Base-by-base conservation (phyloP, 305 asterid species). In the Petunia hybrid region DNA sequence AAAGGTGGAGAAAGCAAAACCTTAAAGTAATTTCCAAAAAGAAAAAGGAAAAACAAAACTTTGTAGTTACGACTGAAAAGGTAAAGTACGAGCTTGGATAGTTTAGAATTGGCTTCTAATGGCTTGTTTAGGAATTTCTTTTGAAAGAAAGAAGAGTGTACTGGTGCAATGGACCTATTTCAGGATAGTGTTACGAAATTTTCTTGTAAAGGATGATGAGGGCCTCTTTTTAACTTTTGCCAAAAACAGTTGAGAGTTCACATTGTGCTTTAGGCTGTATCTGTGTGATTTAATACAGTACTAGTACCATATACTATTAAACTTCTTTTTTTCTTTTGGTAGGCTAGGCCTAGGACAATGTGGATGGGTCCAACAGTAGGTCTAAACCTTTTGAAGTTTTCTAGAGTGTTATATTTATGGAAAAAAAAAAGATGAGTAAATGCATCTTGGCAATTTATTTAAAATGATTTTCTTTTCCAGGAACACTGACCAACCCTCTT, bases 111-210 rank as follows among this genome's bases (percentile, higher is more conserved):
- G 77, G 45, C 35, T 31, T 71, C 31, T 71, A 71, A 40, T 71
- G 45, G 35, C 48, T 71, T 57, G 53, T 31, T 48, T 12, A 6
- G 78, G 61, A 48, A 71, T 71, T 71, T 71, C 35, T 5, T 70
- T 71, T 48, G 78, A 71, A 48, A 1, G 62, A 71, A 48, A 48
- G 12, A 36, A 31, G 22, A 46, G 61, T 71, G 13, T 48, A 48
- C 61, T 71, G 60, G 6, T 71, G 61, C 46, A 70, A 45, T 70
- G 12, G 3, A 70, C 77, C 77, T 70, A 70, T 46, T 70, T 46
- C 9, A 31, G 16, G 77, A 70, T 22, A 22, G 31, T 22, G 31
- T 22, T 22, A 0, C 45, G 22, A 70, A 31, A 46, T 10, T 45
- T 70, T 70, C 77, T 70, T 70, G 42, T 46, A 70, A 8, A 35